These are phyloP conservation scores for Mucor racemosus DNA, from an alignment of 371 early-diverging fungal species.

Conservation along the genomic window DNA sequence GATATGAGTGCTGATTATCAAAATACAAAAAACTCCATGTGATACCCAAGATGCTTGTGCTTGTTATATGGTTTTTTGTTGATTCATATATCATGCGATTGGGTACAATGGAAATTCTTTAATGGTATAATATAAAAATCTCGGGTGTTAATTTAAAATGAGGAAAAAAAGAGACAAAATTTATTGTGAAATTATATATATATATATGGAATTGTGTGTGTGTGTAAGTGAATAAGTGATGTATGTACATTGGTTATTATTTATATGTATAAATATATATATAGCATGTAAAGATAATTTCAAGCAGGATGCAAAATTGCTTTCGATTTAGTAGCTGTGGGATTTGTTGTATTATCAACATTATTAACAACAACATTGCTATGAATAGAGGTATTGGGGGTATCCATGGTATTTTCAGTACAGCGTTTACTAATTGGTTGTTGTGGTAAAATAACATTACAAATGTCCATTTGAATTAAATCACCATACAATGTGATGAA, in stretches of 20 bases:
- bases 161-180: too few relatives aligned
- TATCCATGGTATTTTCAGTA: not conserved
- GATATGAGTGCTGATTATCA: not conserved
- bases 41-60: not conserved
- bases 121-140: not conserved
- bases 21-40: not conserved
- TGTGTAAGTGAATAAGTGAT: too few relatives aligned
- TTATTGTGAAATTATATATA: too few relatives aligned
- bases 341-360: not conserved
- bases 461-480: slow-evolving; percentile 19
- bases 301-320: slow-evolving; percentile 13
- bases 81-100: not conserved
- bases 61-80: not conserved
- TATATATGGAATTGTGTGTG: too few relatives aligned
- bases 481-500: slow-evolving; percentile 29
- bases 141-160: too few relatives aligned
- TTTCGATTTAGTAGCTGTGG: not conserved
- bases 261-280: not conserved
- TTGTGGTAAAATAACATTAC: slow-evolving; percentile 9
- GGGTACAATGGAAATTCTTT: too few relatives aligned
- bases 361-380: not conserved
- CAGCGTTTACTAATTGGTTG: slow-evolving; percentile 3
- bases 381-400: not conserved
- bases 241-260: not conserved
- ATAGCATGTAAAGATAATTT: not conserved